phyloP scores from a whole-genome alignment of 2,329 filamentous ascomycete genomes.

The Hypoxylon sp. region DNA sequence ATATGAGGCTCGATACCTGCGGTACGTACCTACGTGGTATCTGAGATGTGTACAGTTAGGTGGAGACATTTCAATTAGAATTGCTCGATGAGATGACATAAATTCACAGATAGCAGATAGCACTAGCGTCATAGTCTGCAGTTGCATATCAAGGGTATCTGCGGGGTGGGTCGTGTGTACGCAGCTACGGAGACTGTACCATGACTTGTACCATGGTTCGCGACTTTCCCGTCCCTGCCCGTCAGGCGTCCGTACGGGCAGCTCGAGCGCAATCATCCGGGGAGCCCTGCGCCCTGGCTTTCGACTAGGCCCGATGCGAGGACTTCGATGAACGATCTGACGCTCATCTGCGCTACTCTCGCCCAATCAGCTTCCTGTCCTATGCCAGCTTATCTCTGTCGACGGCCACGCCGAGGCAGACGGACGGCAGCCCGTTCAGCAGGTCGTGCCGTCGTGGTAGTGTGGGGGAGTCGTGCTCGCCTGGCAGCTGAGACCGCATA shows the following conservation, averaged over 20 bases:
- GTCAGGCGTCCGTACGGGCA: no score
- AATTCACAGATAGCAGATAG: conserved; percentile 35
- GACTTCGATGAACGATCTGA: conserved; percentile 22
- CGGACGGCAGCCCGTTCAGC: no score
- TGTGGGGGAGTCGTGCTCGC: conserved; percentile 8
- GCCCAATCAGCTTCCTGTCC: conserved; percentile 31
- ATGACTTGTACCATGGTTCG: no score
- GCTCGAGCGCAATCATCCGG: no score
- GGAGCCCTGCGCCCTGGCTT: no score
- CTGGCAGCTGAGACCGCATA: no score
- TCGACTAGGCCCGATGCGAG: conserved; percentile 30
- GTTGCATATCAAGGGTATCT: conserved; percentile 19
- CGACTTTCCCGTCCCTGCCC: no score
- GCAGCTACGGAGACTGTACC: no score
- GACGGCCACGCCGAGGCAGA: conserved; percentile 26
- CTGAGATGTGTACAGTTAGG: background rate
- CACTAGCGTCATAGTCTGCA: conserved; percentile 35
- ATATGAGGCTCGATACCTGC: no score
- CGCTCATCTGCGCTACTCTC: background rate
- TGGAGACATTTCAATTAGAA: conserved; percentile 29
- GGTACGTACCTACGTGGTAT: background rate
- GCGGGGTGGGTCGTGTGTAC: conserved; percentile 23
- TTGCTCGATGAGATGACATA: conserved; percentile 46
- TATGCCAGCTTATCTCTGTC: conserved; percentile 28
- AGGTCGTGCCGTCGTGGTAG: conserved; percentile 1